phyloP scores from a whole-genome alignment of 345 rosid genomes.

The Eucalyptus rudis region DNA sequence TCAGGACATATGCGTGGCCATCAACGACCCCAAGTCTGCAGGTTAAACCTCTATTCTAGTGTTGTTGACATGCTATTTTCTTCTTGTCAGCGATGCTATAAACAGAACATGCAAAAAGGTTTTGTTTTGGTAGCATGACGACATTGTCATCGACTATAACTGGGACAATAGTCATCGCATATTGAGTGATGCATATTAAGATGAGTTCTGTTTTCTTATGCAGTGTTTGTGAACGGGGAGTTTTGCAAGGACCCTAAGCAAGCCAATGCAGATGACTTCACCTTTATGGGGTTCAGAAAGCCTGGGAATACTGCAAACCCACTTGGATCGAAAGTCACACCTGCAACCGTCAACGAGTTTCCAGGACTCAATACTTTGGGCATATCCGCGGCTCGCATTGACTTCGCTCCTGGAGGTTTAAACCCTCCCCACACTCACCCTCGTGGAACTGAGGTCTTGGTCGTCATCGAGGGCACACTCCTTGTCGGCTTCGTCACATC shows the following conservation, averaged over 20 bases:
- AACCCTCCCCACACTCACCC: conserved; percentile 37
- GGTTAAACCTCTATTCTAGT: not conserved
- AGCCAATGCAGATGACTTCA: conserved; percentile 10
- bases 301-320: not conserved
- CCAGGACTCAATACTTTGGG: conserved; percentile 15
- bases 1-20: conserved; percentile 15
- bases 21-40: not conserved
- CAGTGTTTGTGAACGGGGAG: conserved; percentile 26
- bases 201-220: not conserved
- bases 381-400: conserved; percentile 6
- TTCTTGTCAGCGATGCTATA: not conserved
- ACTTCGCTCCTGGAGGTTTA: conserved; percentile 11
- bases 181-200: not conserved
- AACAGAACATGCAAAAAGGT: not conserved
- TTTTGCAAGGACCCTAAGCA: conserved; percentile 22
- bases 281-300: conserved; percentile 1
- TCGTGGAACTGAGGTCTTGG: conserved; percentile 19
- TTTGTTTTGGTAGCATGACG: not conserved
- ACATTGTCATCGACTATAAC: not conserved
- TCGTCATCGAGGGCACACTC: conserved; percentile 10
- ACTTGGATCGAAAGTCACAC: conserved; percentile 10
- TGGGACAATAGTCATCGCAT: not conserved
- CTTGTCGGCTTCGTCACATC: conserved; percentile 20
- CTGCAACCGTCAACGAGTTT: not conserved
- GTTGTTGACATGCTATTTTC: not conserved